These are phyloP conservation scores for Delonix regia DNA, from an alignment of 306 rosid genomes.

Conservation along the genomic window DNA sequence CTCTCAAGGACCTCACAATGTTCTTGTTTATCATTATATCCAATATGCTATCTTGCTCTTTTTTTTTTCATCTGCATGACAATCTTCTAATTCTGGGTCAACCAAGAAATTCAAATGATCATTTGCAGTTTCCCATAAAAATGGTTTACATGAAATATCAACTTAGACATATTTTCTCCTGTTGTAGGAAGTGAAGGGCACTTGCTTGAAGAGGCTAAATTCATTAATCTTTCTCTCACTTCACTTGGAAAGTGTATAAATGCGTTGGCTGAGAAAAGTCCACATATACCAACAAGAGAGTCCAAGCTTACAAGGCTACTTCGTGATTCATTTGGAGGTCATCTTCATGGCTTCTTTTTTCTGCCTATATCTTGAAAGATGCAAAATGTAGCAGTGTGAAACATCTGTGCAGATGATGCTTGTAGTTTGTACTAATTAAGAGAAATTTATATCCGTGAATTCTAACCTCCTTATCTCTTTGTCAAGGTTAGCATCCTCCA, in stretches of 20 bases:
- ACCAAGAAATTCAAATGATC: not conserved
- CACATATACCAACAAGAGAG: slow-evolving; percentile 74
- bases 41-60: not conserved
- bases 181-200: slow-evolving; percentile 74
- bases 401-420: not conserved
- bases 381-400: not conserved
- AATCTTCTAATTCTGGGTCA: not conserved
- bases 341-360: slow-evolving; percentile 19
- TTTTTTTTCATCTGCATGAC: not conserved
- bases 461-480: not conserved
- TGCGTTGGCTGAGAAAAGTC: slow-evolving; percentile 73
- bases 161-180: slow-evolving; percentile 11
- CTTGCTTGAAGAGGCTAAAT: slow-evolving; percentile 74
- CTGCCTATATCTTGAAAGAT: slow-evolving; percentile 16
- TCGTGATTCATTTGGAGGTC: slow-evolving; percentile 86
- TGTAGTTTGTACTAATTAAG: not conserved
- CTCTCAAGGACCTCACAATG: not conserved
- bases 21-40: not conserved
- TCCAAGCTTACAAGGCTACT: slow-evolving; percentile 81
- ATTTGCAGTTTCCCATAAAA: not conserved
- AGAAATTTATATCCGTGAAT: not conserved
- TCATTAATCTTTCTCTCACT: slow-evolving; percentile 73
- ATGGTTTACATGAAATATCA: not conserved
- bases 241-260: slow-evolving; percentile 83
- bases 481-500: not conserved